These are phyloP conservation scores for Centella asiatica DNA, from an alignment of 129 eudicot genomes.

Conservation along the genomic window DNA sequence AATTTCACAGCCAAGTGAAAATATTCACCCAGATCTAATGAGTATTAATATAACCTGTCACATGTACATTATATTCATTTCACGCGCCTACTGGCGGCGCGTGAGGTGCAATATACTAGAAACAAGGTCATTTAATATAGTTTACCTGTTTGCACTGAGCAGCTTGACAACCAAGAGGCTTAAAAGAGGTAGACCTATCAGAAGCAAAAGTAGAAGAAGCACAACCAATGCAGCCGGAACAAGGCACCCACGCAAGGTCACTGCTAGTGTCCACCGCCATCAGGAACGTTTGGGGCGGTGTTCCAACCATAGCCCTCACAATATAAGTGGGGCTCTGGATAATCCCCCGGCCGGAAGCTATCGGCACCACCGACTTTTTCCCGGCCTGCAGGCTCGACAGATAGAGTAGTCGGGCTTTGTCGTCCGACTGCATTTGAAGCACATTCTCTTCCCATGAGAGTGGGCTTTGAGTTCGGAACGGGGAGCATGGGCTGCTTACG, in stretches of 20 bases:
- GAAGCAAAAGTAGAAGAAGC: slow-evolving; percentile 38
- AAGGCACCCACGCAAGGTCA: slow-evolving; percentile 86
- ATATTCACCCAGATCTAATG: no score
- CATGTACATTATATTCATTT: no score
- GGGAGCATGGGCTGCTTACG: slow-evolving; percentile 82
- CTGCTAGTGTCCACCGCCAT: slow-evolving; percentile 93
- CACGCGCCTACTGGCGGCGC: no score
- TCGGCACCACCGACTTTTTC: slow-evolving; percentile 52
- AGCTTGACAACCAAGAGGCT: slow-evolving; percentile 47
- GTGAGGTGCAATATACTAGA: no score
- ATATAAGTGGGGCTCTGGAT: slow-evolving; percentile 87
- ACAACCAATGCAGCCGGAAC: slow-evolving; percentile 84
- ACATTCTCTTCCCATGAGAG: slow-evolving; percentile 79
- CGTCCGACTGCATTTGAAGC: slow-evolving; percentile 63
- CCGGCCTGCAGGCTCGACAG: slow-evolving; percentile 61
- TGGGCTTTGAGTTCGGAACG: slow-evolving; percentile 42
- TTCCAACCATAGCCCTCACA: slow-evolving; percentile 71
- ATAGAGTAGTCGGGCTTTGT: slow-evolving; percentile 56
- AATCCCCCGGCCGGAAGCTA: slow-evolving; percentile 73
- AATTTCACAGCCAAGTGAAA: no score
- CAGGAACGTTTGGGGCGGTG: slow-evolving; percentile 74
- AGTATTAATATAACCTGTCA: no score
- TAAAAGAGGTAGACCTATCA: slow-evolving; percentile 51
- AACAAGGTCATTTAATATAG: not conserved
- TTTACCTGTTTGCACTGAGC: slow-evolving; percentile 79